Evolutionary conservation across 169 alveolate genomes (phyloP).

Genomic region (Fabrea salina): DNA sequence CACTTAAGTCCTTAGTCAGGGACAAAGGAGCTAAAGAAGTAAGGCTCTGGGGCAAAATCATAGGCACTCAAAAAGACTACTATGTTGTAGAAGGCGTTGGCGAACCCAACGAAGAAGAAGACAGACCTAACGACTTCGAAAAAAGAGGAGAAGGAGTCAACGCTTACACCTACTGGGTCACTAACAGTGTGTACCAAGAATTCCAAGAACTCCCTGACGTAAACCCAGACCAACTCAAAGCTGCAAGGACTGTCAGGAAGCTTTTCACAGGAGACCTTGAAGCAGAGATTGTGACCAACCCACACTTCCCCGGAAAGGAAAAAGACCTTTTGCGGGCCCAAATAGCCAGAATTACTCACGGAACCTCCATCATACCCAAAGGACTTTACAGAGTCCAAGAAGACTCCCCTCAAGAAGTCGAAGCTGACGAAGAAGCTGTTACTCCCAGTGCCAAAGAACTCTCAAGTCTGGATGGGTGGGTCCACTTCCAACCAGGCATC

Average conservation of each 20-base stretch:
- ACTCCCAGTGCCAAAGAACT: slow-evolving; percentile 52
- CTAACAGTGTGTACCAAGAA: slow-evolving; percentile 59
- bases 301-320: slow-evolving; percentile 84
- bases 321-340: slow-evolving; percentile 79
- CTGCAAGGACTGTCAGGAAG: slow-evolving; percentile 74
- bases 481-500: slow-evolving; percentile 58
- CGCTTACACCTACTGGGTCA: slow-evolving; percentile 72
- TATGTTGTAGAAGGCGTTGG: slow-evolving; percentile 66
- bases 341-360: slow-evolving; percentile 75
- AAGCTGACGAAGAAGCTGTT: slow-evolving; percentile 56
- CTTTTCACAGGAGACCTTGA: slow-evolving; percentile 78
- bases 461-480: slow-evolving; percentile 57
- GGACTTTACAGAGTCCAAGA: slow-evolving; percentile 65
- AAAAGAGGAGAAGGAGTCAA: slow-evolving; percentile 79
- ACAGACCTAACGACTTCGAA: slow-evolving; percentile 52
- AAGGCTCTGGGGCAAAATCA: slow-evolving; percentile 80
- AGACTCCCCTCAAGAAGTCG: slow-evolving; percentile 50
- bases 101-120: slow-evolving; percentile 40
- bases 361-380: slow-evolving; percentile 70
- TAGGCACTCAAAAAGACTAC: slow-evolving; percentile 65
- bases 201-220: slow-evolving; percentile 82
- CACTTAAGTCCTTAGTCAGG: slow-evolving; percentile 27
- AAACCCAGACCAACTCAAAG: slow-evolving; percentile 68
- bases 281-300: slow-evolving; percentile 67
- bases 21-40: slow-evolving; percentile 44